Conservation (phyloP, 441 rosid species). For the Aleurites moluccanus region DNA sequence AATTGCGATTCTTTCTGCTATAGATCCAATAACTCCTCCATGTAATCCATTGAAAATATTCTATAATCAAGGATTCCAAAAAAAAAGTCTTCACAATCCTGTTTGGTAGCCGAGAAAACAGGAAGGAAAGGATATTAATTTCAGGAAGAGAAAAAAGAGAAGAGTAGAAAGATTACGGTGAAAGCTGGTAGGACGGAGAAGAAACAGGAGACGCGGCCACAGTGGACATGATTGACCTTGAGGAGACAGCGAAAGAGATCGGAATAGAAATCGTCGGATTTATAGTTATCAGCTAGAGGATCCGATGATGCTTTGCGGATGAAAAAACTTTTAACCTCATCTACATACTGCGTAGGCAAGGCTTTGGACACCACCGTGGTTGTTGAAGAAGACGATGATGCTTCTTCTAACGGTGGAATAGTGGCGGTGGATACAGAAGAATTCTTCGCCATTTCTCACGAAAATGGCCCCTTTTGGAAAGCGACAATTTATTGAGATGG, state of each 20-base stretch:
- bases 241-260: constrained; percentile 45
- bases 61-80: constrained; percentile 26
- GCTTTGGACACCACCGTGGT: constrained; percentile 26
- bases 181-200: constrained; percentile 53
- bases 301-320: constrained; percentile 26
- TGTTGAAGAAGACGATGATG: constrained; percentile 10
- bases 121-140: not conserved
- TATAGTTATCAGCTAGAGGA: constrained; percentile 30
- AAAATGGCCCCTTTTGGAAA: not conserved
- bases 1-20: constrained; percentile 60
- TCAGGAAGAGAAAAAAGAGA: not conserved
- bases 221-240: constrained; percentile 40
- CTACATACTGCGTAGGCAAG: constrained; percentile 23
- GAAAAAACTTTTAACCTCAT: constrained; percentile 33
- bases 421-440: not conserved
- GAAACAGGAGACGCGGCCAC: constrained; percentile 63
- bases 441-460: constrained; percentile 15
- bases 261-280: constrained; percentile 47
- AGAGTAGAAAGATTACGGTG: constrained; percentile 33
- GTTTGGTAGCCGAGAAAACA: not conserved
- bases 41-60: constrained; percentile 53
- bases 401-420: not conserved
- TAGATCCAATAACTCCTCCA: constrained; percentile 71
- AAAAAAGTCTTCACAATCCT: not conserved
- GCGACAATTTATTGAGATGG: not conserved